phyloP scores from a whole-genome alignment of 805 yeast species.

The Diddensiella transvaalensis region DNA sequence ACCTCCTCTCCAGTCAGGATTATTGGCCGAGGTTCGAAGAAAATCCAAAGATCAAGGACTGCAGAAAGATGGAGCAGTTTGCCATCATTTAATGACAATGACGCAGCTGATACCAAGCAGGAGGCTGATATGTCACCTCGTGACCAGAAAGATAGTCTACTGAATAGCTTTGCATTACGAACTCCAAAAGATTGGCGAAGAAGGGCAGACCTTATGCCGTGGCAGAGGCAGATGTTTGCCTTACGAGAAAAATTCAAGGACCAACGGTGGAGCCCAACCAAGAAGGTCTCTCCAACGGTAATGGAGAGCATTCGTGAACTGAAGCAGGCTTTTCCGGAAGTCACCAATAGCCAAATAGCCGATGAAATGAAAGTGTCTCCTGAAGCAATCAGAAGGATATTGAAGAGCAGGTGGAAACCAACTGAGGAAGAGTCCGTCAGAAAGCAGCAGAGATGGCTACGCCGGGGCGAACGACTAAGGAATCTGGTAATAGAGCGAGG shows the following conservation, averaged over 20 bases:
- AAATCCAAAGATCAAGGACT: background rate
- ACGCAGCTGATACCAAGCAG: slow-evolving; percentile 13
- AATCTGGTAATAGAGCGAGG: background rate
- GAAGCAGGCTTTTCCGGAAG: slow-evolving; percentile 53
- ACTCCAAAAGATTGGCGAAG: slow-evolving; percentile 49
- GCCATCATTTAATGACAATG: background rate
- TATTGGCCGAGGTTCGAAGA: background rate
- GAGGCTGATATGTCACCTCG: slow-evolving; percentile 25
- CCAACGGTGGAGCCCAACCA: slow-evolving; percentile 62
- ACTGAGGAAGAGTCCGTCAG: slow-evolving; percentile 47
- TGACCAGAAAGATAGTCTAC: slow-evolving; percentile 18
- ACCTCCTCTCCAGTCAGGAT: no score
- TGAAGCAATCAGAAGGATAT: slow-evolving; percentile 74
- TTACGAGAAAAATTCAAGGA: slow-evolving; percentile 57
- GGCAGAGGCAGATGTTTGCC: slow-evolving; percentile 69
- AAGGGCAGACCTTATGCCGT: slow-evolving; percentile 47
- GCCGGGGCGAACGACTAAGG: slow-evolving; percentile 39
- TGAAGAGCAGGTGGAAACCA: slow-evolving; percentile 76
- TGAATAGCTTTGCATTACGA: slow-evolving; percentile 20
- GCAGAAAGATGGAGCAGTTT: background rate
- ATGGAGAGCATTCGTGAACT: slow-evolving; percentile 62
- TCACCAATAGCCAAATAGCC: slow-evolving; percentile 58
- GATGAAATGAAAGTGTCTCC: slow-evolving; percentile 68
- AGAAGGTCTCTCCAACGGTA: slow-evolving; percentile 61
- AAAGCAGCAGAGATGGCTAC: slow-evolving; percentile 49